Conservation (phyloP, 1,284 basidiomycete genomes). For the Pterulicium gracile region DNA sequence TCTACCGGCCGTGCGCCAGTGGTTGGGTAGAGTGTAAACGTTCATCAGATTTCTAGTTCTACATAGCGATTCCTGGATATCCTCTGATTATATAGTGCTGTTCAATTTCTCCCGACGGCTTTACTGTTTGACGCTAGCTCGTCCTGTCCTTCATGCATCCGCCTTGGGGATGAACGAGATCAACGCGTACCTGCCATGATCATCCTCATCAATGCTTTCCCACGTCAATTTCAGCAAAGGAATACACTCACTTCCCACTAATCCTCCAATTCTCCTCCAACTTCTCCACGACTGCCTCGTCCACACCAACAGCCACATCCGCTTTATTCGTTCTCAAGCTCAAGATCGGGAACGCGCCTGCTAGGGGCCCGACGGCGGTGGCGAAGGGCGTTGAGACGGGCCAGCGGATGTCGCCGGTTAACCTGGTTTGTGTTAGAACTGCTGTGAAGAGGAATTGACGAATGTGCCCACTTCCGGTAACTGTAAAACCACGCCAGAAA, state of each 20-base stretch:
- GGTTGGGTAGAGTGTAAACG: too few relatives aligned
- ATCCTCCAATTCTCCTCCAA: slow-evolving; percentile 78
- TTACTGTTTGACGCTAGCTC: not conserved
- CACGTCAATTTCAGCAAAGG: not conserved
- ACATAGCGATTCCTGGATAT: not conserved
- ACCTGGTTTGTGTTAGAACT: slow-evolving; percentile 48
- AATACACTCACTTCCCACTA: slow-evolving; percentile 59
- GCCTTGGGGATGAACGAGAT: slow-evolving; percentile 27
- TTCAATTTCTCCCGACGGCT: not conserved
- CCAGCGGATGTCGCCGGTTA: slow-evolving; percentile 89
- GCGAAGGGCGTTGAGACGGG: slow-evolving; percentile 74
- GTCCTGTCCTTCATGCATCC: not conserved
- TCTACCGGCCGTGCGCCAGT: not conserved
- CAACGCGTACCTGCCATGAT: slow-evolving; percentile 29
- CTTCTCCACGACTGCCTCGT: slow-evolving; percentile 48
- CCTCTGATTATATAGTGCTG: not conserved
- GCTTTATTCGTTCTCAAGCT: slow-evolving; percentile 94
- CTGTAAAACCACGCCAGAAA: slow-evolving; percentile 22
- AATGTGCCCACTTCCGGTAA: slow-evolving; percentile 64
- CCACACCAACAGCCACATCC: slow-evolving; percentile 82
- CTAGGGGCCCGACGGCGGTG: slow-evolving; percentile 70
- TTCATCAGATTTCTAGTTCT: too few relatives aligned
- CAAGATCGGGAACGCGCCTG: slow-evolving; percentile 71
- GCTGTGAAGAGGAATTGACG: slow-evolving; percentile 14
- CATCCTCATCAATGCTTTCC: not conserved